phyloP scores from a whole-genome alignment of 495 filamentous ascomycete species.

The Zalerion maritima region DNA sequence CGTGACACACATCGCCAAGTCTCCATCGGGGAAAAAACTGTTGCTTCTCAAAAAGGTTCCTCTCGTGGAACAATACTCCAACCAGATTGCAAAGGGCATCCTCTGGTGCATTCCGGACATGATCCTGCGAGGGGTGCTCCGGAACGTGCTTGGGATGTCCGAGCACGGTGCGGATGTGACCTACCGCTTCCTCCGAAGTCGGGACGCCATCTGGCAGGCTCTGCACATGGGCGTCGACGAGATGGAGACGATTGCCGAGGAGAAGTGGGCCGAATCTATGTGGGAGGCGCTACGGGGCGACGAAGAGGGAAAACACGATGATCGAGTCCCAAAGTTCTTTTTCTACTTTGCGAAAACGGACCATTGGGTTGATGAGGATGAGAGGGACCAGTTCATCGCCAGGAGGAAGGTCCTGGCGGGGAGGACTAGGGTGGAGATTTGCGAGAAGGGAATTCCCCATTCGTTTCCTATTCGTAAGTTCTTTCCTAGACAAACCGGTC shows the following conservation, averaged over 20 bases:
- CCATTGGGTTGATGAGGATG: conserved; percentile 67
- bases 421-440: conserved; percentile 56
- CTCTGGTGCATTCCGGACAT: conserved; percentile 30
- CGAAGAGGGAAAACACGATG: neutral
- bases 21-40: conserved; percentile 45
- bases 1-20: conserved; percentile 56
- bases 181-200: conserved; percentile 43
- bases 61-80: conserved; percentile 36
- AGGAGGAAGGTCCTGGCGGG: conserved; percentile 25
- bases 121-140: conserved; percentile 29
- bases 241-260: conserved; percentile 57
- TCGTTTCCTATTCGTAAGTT: conserved; percentile 65
- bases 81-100: conserved; percentile 32
- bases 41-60: conserved; percentile 37
- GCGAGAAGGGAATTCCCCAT: conserved; percentile 60
- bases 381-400: conserved; percentile 59
- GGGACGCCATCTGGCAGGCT: conserved; percentile 52
- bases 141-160: conserved; percentile 37
- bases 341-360: conserved; percentile 72
- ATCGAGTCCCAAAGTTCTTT: conserved; percentile 43
- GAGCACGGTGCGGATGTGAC: conserved; percentile 45
- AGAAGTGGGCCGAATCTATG: conserved; percentile 21
- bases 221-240: conserved; percentile 50
- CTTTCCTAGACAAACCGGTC: neutral
- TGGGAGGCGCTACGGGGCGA: too few relatives aligned